These are phyloP conservation scores for Hyphochytrium catenoides DNA, from an alignment of 352 stramenopile species.

Conservation along the genomic window DNA sequence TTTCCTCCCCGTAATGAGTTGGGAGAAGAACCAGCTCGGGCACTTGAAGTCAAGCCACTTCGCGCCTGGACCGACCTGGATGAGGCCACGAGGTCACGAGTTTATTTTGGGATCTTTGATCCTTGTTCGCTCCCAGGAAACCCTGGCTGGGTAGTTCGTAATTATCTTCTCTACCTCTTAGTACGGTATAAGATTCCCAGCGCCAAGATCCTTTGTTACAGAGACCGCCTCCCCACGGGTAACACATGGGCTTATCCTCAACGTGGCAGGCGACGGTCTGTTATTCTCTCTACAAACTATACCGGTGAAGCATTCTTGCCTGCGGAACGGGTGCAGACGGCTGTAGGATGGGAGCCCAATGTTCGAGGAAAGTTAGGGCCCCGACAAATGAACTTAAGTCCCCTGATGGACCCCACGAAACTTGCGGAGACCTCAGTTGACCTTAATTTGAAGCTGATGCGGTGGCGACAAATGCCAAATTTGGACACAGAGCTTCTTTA, in stretches of 20 bases:
- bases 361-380: slow-evolving; percentile 35
- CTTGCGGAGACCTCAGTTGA: slow-evolving; percentile 86
- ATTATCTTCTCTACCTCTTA: no score
- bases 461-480: slow-evolving; percentile 84
- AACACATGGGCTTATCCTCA: no score
- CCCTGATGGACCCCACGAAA: slow-evolving; percentile 46
- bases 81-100: no score
- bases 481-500: slow-evolving; percentile 74
- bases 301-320: not conserved
- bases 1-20: no score
- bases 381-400: slow-evolving; percentile 36
- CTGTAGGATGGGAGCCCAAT: slow-evolving; percentile 47
- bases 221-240: no score
- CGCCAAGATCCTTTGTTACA: no score
- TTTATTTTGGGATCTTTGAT: slow-evolving; percentile 65
- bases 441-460: slow-evolving; percentile 97
- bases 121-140: slow-evolving; percentile 38
- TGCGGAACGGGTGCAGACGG: not conserved
- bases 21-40: no score
- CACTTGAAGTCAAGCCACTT: no score
- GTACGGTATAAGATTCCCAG: no score
- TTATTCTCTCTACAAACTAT: no score
- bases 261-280: no score
- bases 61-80: no score
- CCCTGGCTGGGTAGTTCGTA: slow-evolving; percentile 63